Conservation (phyloP, 768 basidiomycete genomes). For the Tephrocybe sp. region DNA sequence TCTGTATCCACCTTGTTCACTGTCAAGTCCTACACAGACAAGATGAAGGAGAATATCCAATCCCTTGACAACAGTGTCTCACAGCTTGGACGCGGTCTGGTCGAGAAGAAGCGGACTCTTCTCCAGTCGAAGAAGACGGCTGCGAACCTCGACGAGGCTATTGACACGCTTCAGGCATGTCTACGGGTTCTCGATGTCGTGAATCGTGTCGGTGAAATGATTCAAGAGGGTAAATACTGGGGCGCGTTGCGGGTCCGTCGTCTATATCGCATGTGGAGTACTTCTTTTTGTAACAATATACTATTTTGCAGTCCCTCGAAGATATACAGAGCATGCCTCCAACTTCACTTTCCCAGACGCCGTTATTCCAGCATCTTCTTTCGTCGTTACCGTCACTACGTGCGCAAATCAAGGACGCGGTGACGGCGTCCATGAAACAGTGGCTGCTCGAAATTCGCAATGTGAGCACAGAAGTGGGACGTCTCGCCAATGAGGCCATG, state of each 20-base stretch:
- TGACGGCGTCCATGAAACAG: constrained; percentile 93
- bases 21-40: constrained; percentile 95
- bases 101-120: constrained; percentile 91
- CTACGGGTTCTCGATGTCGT: constrained; percentile 91
- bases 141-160: constrained; percentile 92
- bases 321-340: constrained; percentile 92
- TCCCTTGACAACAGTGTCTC: constrained; percentile 86
- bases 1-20: constrained; percentile 96
- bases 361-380: constrained; percentile 88
- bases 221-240: constrained; percentile 93
- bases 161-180: constrained; percentile 93
- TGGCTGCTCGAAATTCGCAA: constrained; percentile 97
- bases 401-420: constrained; percentile 86
- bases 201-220: constrained; percentile 90
- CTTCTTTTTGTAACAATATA: constrained; percentile 30
- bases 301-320: constrained; percentile 76
- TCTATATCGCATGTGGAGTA: constrained; percentile 32
- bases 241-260: constrained; percentile 87
- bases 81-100: constrained; percentile 82
- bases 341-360: constrained; percentile 87
- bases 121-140: constrained; percentile 92
- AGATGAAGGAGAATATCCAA: constrained; percentile 89
- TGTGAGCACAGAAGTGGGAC: constrained; percentile 81
- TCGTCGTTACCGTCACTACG: constrained; percentile 91
- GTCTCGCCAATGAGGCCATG: constrained; percentile 89